phyloP scores from a whole-genome alignment of 2,329 filamentous ascomycete genomes.

The Fusarium miscanthi region DNA sequence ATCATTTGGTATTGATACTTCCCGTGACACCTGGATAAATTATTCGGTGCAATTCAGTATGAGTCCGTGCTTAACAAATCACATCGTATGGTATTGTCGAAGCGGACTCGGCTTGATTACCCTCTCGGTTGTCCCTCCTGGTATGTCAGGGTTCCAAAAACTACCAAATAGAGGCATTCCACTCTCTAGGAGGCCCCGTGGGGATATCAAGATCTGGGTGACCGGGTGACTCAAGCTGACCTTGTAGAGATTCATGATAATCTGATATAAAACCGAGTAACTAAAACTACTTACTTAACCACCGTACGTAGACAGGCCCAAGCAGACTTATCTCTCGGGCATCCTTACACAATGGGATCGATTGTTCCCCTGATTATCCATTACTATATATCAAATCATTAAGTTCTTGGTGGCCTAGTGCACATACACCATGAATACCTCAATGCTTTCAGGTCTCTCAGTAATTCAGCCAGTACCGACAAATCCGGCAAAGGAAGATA shows the following conservation, averaged over 20 bases:
- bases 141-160: background rate
- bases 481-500: constrained; percentile 33
- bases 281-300: background rate
- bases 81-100: background rate
- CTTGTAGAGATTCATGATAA: background rate
- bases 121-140: background rate
- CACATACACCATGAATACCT: constrained; percentile 48
- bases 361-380: background rate
- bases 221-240: constrained; percentile 11
- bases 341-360: background rate
- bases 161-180: constrained; percentile 32
- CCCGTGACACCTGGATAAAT: constrained; percentile 17
- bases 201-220: constrained; percentile 10
- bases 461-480: constrained; percentile 46
- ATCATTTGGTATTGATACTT: background rate
- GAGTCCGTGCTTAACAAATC: background rate
- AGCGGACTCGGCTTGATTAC: background rate
- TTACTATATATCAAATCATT: background rate
- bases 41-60: constrained; percentile 16
- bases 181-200: background rate
- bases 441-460: constrained; percentile 49
- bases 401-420: background rate
- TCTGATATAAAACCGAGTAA: background rate
- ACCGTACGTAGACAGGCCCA: background rate
- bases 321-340: background rate